Base-by-base conservation (phyloP, 106 monocot genomes). In the Dioscorea alata region DNA sequence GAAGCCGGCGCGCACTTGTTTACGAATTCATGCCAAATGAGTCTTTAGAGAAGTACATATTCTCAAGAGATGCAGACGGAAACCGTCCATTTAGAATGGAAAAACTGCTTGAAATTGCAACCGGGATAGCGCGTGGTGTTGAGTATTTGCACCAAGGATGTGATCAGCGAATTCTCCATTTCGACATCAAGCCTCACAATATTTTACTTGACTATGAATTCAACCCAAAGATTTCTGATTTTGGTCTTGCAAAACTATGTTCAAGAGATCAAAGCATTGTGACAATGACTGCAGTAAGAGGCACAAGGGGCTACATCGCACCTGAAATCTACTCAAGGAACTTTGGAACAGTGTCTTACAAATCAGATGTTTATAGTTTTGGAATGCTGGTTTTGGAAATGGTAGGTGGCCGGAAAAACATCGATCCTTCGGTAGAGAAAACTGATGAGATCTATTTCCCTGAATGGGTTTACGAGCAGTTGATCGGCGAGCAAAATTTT, bases 1-100 rank as follows among this genome's bases (percentile, higher is more conserved):
- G 73, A 33, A 10, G 5, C 0, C 57, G 50, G 17, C 54, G 73
- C 1, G 73, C 73, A 13, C 73, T 65, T 16, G 50, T 74, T 16
- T 74, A 74, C 21, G 73, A 74, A 33, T 66, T 74, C 57, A 28
- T 74, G 65, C 65, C 73, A 35, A 65, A 74, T 20, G 56, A 59
- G 42, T 66, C 73, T 7, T 48, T 66, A 18, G 73, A 35, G 15
- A 74, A 74, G 48, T 57, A 58, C 17, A 74, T 74, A 6, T 74
- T 65, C 24, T 57, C 64, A 6, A 18, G 48, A 14, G 64, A 64
- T 31, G n/a, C 4, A 0, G 51, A 18, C 0, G 16, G 48, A 2
- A 12, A 34, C 7, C 57, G 49, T 6, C 65, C 48, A 48, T 66
- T 70, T 10, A 32, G 35, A 20, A 34, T 18, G 35, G 59, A 59